Percentiles rank a stretch among this genome's conserved stretches.
These are phyloP conservation scores for Leccinellum rugosiceps DNA, from an alignment of 768 basidiomycete genomes.

Conservation along the genomic window DNA sequence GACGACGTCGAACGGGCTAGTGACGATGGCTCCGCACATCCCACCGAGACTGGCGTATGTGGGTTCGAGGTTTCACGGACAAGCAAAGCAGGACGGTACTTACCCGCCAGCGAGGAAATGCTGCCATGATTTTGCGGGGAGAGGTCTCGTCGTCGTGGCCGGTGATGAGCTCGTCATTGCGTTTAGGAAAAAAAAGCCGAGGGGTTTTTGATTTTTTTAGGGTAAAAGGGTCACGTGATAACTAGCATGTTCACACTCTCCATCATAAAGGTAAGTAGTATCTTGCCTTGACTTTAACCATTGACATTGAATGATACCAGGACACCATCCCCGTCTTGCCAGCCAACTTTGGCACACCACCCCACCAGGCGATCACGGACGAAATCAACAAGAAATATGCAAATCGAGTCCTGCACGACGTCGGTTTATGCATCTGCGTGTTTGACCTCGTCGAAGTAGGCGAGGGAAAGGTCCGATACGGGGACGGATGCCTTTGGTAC, in stretches of 20 bases:
- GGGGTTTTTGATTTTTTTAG: constrained; percentile 7
- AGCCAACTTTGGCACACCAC: constrained; percentile 74
- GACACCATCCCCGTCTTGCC: constrained; percentile 92
- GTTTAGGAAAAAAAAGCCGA: constrained; percentile 1
- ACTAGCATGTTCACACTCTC: constrained; percentile 44
- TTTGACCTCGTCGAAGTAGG: constrained; percentile 85
- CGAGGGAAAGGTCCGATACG: constrained; percentile 91
- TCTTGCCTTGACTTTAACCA: background rate
- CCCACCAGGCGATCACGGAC: constrained; percentile 74
- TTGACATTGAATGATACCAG: constrained; percentile 35
- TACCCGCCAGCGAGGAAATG: constrained; percentile 89
- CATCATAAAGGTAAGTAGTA: constrained; percentile 36
- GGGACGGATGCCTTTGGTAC: constrained; percentile 94
- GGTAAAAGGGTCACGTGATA: constrained; percentile 13
- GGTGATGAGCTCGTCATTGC: constrained; percentile 11
- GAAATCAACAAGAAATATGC: constrained; percentile 96
- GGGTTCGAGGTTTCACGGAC: background rate
- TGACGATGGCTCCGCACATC: constrained; percentile 96
- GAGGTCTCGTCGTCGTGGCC: constrained; percentile 19
- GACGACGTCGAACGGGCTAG: constrained; percentile 96
- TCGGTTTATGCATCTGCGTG: constrained; percentile 87
- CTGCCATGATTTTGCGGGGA: constrained; percentile 77
- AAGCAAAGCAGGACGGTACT: constrained; percentile 25
- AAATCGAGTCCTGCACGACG: constrained; percentile 84
- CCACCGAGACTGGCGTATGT: constrained; percentile 70